Base-by-base conservation (phyloP, 2,329 filamentous ascomycete species). In the Alternaria tenuissima region DNA sequence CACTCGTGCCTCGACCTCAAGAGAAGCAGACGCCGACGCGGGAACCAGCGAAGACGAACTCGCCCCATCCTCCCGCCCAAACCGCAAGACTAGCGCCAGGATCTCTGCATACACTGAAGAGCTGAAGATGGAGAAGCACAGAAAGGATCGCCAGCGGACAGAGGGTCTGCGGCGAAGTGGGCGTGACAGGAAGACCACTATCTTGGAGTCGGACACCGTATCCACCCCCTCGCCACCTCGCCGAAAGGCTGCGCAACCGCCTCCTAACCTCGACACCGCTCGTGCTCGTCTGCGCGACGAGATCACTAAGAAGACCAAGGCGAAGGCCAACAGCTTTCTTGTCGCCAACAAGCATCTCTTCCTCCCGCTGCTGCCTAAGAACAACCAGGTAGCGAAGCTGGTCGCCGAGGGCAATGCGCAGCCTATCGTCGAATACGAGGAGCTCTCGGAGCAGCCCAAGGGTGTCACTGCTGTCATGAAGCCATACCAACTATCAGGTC, bases 401-500 rank as follows among this genome's bases (percentile, higher is more conserved):
- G 63, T 68, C 16, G 52, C 67, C 0, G 57, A 66, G 11, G 64
- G 66, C 63, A 30, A 70, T 1, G 52, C 65, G 11, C 52, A 62
- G 22, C 68, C 71, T 1, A 71, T 78, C 26, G 66, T 81, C 16
- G 71, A 80, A 7, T 84, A 84, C 54, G 58, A 78, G 48, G 71
- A 79, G 7, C 65, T 85, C 4, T 59, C 69, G 4, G 64, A 77
- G 44, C 84, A 85, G 62, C 84, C 81, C 2, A 55, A 74, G 56
- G 79, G 80, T 3, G 79, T 87, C 12, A 82, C 70, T 2, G 85
- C 85, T 0, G 79, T 68, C 0, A 82, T 99, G 74, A 99, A 99
- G 81, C 95, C 98, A 73, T 99, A 99, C 80, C 95, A 99, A 81
- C 73, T 99, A 77, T 97, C 96, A 85, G 95, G 95, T 83, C 84